A percentile compares a stretch with the other conserved stretches of the same genome.
These are phyloP conservation scores for Diphasiastrum complanatum DNA, from an alignment of 83 land plant genomes.

Conservation along the genomic window DNA sequence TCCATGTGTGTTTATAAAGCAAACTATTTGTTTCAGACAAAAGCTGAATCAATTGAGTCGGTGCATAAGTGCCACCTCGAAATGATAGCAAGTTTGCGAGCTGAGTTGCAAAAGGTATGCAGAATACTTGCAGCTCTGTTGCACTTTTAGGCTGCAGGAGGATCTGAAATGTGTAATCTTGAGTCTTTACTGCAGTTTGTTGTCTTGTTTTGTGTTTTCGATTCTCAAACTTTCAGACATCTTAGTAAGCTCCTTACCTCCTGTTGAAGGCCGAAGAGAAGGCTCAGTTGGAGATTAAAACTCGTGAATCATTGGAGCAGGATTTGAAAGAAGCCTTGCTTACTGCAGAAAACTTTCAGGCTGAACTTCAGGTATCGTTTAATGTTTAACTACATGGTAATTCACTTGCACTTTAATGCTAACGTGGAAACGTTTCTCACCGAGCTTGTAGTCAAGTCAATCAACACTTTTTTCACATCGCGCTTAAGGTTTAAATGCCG, in stretches of 20 bases:
- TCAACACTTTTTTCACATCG: too few relatives aligned
- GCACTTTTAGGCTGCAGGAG: not conserved
- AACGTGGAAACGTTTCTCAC: not conserved
- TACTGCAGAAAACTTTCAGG: conserved; percentile 5
- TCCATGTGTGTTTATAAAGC: not conserved
- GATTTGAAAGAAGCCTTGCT: conserved; percentile 5
- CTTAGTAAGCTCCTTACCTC: not conserved
- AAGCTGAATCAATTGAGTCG: conserved; percentile 12
- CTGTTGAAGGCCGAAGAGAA: conserved; percentile 12
- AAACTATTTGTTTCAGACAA: conserved; percentile 17
- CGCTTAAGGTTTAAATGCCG: too few relatives aligned
- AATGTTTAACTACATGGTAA: too few relatives aligned
- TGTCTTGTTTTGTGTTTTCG: too few relatives aligned
- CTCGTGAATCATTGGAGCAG: conserved; percentile 1
- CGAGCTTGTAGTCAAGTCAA: not conserved
- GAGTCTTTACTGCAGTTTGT: too few relatives aligned
- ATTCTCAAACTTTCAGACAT: not conserved
- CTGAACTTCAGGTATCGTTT: conserved; percentile 24
- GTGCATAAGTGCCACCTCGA: conserved; percentile 13
- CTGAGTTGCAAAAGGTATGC: conserved; percentile 22
- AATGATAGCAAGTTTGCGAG: conserved; percentile 15
- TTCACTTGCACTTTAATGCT: not conserved
- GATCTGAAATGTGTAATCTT: too few relatives aligned
- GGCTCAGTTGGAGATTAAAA: conserved; percentile 1
- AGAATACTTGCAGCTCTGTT: not conserved